Percentiles rank a stretch among this genome's conserved stretches.
Evolutionary conservation across 345 rosid species (phyloP).

Genomic region (Ceriops zippeliana): DNA sequence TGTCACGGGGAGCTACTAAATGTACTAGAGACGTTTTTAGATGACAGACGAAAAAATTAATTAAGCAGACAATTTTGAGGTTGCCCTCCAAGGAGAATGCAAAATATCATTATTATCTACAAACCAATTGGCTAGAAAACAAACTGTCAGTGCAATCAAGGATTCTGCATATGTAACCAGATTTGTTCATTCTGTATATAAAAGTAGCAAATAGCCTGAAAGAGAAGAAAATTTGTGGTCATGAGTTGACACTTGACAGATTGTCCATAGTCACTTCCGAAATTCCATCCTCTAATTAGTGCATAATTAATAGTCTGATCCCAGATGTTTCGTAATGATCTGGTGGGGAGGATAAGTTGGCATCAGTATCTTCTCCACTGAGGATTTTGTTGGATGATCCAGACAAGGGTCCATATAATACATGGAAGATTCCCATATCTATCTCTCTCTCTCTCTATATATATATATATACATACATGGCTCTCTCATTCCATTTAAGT

Average conservation of each 20-base stretch:
- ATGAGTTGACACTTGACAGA: constrained; percentile 3
- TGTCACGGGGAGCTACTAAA: too few relatives aligned
- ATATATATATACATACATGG: background rate
- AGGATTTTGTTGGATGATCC: too few relatives aligned
- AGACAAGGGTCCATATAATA: background rate
- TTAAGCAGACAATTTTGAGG: background rate
- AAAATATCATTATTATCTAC: background rate
- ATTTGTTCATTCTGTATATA: background rate
- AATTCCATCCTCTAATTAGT: background rate
- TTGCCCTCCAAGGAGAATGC: background rate
- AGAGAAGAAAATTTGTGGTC: background rate
- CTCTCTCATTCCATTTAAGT: too few relatives aligned
- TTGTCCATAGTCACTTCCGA: background rate
- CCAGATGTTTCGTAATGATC: background rate
- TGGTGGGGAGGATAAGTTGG: background rate
- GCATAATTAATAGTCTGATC: background rate
- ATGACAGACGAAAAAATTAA: too few relatives aligned
- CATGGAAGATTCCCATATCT: background rate
- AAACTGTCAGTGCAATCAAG: background rate
- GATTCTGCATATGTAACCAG: background rate
- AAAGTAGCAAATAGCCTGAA: background rate
- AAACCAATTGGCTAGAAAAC: background rate
- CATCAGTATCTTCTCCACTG: background rate
- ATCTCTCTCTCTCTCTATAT: too few relatives aligned
- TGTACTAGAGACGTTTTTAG: too few relatives aligned